Base-by-base conservation (phyloP, 2,329 filamentous ascomycete species). In the Xylariaceae sp. region DNA sequence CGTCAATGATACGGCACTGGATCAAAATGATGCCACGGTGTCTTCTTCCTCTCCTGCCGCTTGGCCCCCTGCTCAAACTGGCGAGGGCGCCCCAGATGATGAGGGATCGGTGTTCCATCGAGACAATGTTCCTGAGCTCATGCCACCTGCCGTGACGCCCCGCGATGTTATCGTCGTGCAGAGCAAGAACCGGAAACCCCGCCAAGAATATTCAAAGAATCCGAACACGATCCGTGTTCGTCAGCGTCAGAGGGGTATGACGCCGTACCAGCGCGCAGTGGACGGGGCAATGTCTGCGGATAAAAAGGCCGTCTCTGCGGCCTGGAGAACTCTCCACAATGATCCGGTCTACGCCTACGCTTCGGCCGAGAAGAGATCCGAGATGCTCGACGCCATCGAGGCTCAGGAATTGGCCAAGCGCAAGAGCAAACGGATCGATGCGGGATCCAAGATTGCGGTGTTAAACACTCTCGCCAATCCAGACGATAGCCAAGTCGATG, bases 151-250 rank as follows among this genome's bases (percentile, higher is more conserved):
- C 21, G 6, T 4, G 14, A 14, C 22, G 2, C 22, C 5, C 11
- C 19, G 10, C 12, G 12, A 25, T 7, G 16, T 14, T 5, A 8
- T 8, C 12, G 6, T 21, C 20, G 14, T 12, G 12, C 3, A 19
- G 16, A 1, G 20, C n/a, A 35, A 19, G 29, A 38, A 32, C 27
- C 16, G 19, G 22, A 59, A 56, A 32, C 38, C 32, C 2, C 42
- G 53, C 10, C 22, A 40, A 22, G 47, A 58, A 27, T 62, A 62
- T 44, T 61, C 57, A 0, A 59, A 45, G 0, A 62, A 64, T 32
- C 47, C 41, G 3, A 55, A 58, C 39, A 61, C 59, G 0, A 14
- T 58, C 11, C 53, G 57, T 5, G 54, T 52, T 3, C 55, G 57
- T 4, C 27, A 22, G 4, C 60, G 60, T 41, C 58, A 49, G 12